phyloP scores from a whole-genome alignment of 352 stramenopile genomes.

The Pythium pyrilobum region DNA sequence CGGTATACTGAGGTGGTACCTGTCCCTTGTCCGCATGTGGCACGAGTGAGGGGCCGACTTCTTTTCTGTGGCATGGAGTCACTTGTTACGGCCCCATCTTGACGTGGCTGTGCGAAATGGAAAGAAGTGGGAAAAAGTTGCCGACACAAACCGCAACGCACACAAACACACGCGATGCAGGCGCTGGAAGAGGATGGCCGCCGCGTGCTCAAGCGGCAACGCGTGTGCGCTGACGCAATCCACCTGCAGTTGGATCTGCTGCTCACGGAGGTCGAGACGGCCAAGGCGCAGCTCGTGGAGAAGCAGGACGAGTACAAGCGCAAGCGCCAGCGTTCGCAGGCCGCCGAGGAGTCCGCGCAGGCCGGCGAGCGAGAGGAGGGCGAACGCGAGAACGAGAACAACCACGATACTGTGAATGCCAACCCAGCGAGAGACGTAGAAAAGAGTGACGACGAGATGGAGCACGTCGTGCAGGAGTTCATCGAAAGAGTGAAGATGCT shows the following conservation, averaged over 20 bases:
- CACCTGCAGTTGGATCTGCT: constrained; percentile 58
- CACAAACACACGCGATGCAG: constrained; percentile 34
- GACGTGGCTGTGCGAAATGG: constrained; percentile 19
- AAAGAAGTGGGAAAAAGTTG: too few species aligned
- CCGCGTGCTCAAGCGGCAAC: constrained; percentile 71
- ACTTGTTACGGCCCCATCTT: constrained; percentile 17
- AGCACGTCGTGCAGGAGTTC: constrained; percentile 63
- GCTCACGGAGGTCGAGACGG: constrained; percentile 49
- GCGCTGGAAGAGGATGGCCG: constrained; percentile 50
- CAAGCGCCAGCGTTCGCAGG: constrained; percentile 39
- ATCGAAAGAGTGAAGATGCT: constrained; percentile 54
- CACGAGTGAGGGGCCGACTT: too few species aligned
- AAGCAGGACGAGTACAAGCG: constrained; percentile 54
- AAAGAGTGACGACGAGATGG: constrained; percentile 56
- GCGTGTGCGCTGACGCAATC: constrained; percentile 50
- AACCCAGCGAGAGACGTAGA: constrained; percentile 19
- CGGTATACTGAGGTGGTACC: too few species aligned
- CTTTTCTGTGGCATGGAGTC: constrained; percentile 12
- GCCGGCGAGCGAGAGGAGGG: constrained; percentile 7
- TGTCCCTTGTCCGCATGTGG: too few species aligned
- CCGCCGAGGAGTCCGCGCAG: constrained; percentile 11
- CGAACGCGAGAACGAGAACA: constrained; percentile 21
- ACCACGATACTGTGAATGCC: background rate
- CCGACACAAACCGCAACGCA: background rate
- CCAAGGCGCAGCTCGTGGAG: constrained; percentile 51